A percentile compares a stretch with the other conserved stretches of the same genome.
Conservation (phyloP, 352 stramenopile genomes). For the Phytopythium chamaehyphon region DNA sequence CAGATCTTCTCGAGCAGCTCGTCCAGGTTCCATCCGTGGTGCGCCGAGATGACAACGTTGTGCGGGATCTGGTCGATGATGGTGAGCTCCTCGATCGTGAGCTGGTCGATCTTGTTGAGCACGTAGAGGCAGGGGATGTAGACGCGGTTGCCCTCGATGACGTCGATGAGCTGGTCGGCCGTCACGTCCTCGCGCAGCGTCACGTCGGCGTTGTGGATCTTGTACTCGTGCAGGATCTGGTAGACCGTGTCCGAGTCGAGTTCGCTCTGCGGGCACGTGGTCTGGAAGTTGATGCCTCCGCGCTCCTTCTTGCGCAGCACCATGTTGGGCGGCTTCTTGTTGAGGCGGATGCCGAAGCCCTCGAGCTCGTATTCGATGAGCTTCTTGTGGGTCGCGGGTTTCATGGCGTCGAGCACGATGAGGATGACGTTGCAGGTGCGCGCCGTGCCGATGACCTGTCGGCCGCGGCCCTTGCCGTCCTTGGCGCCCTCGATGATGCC, state of each 20-base stretch:
- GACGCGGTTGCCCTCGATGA: constrained; percentile 97
- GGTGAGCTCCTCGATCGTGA: constrained; percentile 98
- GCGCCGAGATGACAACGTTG: constrained; percentile 96
- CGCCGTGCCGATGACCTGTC: constrained; percentile 96
- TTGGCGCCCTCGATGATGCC: constrained; percentile 99
- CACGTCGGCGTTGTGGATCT: constrained; percentile 97
- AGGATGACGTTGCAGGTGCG: constrained; percentile 98
- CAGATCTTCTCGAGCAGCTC: constrained; percentile 96
- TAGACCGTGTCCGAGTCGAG: constrained; percentile 94
- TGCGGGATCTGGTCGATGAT: constrained; percentile 98
- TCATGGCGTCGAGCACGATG: constrained; percentile 96
- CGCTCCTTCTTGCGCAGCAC: constrained; percentile 96
- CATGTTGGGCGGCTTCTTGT: constrained; percentile 97
- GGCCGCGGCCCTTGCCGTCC: constrained; percentile 95
- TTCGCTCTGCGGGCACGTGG: constrained; percentile 88
- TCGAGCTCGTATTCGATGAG: constrained; percentile 98
- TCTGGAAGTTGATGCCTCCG: constrained; percentile 97
- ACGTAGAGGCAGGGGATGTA: constrained; percentile 99
- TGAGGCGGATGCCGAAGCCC: constrained; percentile 98
- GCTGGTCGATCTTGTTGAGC: constrained; percentile 99
- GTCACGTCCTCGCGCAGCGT: constrained; percentile 95
- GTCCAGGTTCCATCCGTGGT: constrained; percentile 98
- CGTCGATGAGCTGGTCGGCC: constrained; percentile 98
- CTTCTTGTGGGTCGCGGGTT: constrained; percentile 98
- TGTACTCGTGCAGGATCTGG: constrained; percentile 98